phyloP scores from a whole-genome alignment of 2,329 filamentous ascomycete genomes.

The Cordyceps farinosa region DNA sequence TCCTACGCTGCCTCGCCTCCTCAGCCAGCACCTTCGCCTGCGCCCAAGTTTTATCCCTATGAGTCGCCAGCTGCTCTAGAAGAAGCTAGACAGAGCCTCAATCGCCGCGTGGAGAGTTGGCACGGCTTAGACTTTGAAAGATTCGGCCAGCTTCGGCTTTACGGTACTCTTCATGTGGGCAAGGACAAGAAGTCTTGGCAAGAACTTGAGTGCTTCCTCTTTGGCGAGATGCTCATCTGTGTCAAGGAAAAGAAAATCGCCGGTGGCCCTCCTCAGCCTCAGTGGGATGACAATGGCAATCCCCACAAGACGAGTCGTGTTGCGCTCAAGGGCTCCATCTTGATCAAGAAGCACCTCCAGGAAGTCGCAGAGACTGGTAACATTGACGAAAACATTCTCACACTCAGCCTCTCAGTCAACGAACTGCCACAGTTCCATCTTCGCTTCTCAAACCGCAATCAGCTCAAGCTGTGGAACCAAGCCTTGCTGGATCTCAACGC shows the following conservation, averaged over 20 bases:
- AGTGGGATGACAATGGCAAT: slow-evolving; percentile 61
- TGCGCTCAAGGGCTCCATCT: slow-evolving; percentile 92
- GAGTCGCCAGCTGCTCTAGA: slow-evolving; percentile 75
- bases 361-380: slow-evolving; percentile 71
- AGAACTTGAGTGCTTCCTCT: slow-evolving; percentile 93
- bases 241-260: slow-evolving; percentile 89
- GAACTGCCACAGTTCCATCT: slow-evolving; percentile 95
- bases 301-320: slow-evolving; percentile 68
- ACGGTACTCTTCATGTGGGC: slow-evolving; percentile 86
- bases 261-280: slow-evolving; percentile 41
- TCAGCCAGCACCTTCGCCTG: slow-evolving; percentile 39
- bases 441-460: slow-evolving; percentile 76
- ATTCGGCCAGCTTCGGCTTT: slow-evolving; percentile 87
- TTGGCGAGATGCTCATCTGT: slow-evolving; percentile 98
- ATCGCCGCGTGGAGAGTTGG: slow-evolving; percentile 94
- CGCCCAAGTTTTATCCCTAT: slow-evolving; percentile 63
- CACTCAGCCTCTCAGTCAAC: slow-evolving; percentile 82
- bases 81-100: slow-evolving; percentile 80
- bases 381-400: slow-evolving; percentile 78
- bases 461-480: slow-evolving; percentile 87
- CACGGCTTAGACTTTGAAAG: slow-evolving; percentile 89
- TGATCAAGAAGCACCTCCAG: slow-evolving; percentile 97
- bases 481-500: slow-evolving; percentile 80
- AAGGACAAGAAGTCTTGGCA: slow-evolving; percentile 98
- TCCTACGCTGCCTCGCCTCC: slow-evolving; percentile 58